A percentile compares a stretch with the other conserved stretches of the same genome.
Conservation (phyloP, 495 filamentous ascomycete species). For the Neurospora sp. region DNA sequence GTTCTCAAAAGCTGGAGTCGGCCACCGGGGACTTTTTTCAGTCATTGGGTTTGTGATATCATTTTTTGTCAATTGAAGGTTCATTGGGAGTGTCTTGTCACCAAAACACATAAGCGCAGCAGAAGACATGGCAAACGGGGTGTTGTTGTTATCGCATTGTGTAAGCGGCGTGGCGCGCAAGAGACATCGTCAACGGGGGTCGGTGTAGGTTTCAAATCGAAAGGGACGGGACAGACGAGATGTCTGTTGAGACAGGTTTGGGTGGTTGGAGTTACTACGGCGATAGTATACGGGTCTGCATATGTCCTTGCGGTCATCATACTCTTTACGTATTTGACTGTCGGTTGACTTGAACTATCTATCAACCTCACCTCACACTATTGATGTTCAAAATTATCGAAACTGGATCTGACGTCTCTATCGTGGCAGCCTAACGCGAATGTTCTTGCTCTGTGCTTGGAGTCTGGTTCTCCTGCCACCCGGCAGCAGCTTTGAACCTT, state of each 20-base stretch:
- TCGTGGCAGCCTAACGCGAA: neutral
- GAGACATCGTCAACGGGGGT: neutral
- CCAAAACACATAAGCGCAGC: neutral
- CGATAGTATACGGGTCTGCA: neutral
- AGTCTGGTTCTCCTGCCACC: neutral
- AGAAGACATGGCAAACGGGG: neutral
- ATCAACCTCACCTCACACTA: neutral
- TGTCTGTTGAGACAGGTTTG: neutral
- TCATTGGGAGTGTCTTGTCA: neutral
- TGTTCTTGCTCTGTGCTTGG: neutral
- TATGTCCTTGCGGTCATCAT: neutral
- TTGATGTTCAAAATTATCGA: neutral
- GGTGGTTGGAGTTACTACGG: neutral
- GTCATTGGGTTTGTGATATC: neutral
- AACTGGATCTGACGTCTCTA: neutral
- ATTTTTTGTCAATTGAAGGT: neutral
- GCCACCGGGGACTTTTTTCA: neutral
- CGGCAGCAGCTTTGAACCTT: neutral
- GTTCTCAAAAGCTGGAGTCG: neutral
- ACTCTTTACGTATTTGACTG: neutral
- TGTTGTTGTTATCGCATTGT: neutral
- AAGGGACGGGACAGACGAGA: neutral
- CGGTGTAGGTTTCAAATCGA: no score
- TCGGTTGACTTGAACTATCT: neutral
- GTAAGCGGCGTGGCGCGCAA: neutral